Conservation (phyloP, 495 filamentous ascomycete species). For the Talaromyces stipitatus region DNA sequence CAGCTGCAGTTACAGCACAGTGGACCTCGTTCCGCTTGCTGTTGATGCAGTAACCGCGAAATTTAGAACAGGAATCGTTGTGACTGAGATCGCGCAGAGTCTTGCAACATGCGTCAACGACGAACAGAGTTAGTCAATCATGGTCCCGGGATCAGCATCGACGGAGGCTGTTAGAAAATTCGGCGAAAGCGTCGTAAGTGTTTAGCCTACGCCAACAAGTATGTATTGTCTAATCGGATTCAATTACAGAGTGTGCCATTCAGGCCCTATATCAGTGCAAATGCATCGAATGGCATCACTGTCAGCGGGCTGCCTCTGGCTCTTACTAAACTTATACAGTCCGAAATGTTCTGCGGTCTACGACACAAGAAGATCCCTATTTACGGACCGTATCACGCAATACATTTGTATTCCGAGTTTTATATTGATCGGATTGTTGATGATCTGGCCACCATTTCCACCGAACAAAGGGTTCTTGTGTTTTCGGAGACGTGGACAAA, state of each 20-base stretch:
- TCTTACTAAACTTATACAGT: slow-evolving; percentile 6
- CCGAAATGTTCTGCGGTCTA: neutral
- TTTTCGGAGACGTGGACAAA: no score
- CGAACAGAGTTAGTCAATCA: neutral
- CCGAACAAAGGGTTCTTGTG: no score
- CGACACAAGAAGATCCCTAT: slow-evolving; percentile 9
- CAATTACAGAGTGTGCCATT: neutral
- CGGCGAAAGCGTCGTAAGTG: neutral
- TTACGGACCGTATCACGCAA: slow-evolving; percentile 19
- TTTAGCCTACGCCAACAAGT: no score
- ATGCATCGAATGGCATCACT: neutral
- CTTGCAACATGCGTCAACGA: neutral
- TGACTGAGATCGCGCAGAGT: slow-evolving; percentile 8
- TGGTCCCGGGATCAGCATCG: neutral
- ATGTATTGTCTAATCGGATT: neutral
- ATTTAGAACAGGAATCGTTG: slow-evolving; percentile 48
- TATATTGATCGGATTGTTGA: slow-evolving; percentile 9
- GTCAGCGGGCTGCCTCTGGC: slow-evolving; percentile 1
- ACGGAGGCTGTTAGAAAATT: neutral
- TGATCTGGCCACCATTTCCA: neutral
- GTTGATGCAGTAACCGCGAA: slow-evolving; percentile 55
- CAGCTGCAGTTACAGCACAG: slow-evolving; percentile 46
- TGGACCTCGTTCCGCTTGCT: slow-evolving; percentile 49
- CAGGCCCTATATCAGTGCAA: neutral
- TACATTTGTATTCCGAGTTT: slow-evolving; percentile 16